Percentiles rank a stretch among this genome's conserved stretches.
Conservation (phyloP, 2,329 filamentous ascomycete genomes). For the Capronia coronata region DNA sequence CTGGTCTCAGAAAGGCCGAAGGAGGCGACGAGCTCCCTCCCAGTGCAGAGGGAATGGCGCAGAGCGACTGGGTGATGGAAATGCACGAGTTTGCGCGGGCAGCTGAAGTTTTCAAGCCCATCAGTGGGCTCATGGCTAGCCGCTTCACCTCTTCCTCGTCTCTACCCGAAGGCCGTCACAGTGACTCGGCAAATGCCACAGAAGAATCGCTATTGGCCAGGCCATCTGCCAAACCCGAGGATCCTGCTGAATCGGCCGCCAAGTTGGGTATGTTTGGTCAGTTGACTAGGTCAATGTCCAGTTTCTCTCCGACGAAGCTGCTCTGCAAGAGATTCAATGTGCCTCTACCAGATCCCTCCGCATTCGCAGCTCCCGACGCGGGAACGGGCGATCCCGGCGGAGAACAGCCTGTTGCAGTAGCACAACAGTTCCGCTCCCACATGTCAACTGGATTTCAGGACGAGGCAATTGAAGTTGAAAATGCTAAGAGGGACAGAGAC, state of each 20-base stretch:
- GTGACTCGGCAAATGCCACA: conserved; percentile 24
- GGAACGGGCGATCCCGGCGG: conserved; percentile 29
- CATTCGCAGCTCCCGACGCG: conserved; percentile 25
- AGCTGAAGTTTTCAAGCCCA: conserved; percentile 78
- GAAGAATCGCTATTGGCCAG: conserved; percentile 40
- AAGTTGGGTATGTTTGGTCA: conserved; percentile 87
- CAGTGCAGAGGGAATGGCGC: conserved; percentile 45
- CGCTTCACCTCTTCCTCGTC: conserved; percentile 73
- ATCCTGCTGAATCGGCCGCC: conserved; percentile 80
- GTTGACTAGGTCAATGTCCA: conserved; percentile 65
- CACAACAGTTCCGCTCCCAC: conserved; percentile 24
- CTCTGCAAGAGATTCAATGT: conserved; percentile 95
- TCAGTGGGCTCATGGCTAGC: conserved; percentile 86
- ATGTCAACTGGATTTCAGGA: conserved; percentile 33
- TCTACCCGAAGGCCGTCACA: conserved; percentile 26
- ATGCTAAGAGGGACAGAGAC: not conserved
- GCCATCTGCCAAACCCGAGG: conserved; percentile 49
- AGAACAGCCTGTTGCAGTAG: conserved; percentile 4
- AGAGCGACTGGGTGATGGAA: conserved; percentile 74
- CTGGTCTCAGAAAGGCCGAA: conserved; percentile 45
- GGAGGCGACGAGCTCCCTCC: conserved; percentile 50
- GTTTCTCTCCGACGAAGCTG: conserved; percentile 74
- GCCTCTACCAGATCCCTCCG: conserved; percentile 52
- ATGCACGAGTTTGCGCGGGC: conserved; percentile 69
- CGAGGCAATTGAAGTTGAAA: conserved; percentile 4